Conservation (phyloP, 768 basidiomycete species). For the Termitomyces sp. region DNA sequence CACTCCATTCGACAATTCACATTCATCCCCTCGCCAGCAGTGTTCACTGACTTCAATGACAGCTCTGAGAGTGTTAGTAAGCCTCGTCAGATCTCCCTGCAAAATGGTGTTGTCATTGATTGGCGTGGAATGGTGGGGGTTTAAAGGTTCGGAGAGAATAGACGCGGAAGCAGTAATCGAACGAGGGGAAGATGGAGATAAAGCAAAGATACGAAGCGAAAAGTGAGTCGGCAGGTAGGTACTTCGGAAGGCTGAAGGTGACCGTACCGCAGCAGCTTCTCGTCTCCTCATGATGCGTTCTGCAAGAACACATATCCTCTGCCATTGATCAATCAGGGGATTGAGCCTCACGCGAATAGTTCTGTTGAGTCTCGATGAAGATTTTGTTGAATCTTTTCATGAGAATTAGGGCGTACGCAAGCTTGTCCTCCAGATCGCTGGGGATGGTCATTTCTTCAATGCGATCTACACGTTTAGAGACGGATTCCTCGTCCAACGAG, state of each 20-base stretch:
- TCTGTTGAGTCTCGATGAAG: slow-evolving; percentile 30
- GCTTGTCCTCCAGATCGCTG: slow-evolving; percentile 86
- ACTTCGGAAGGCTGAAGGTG: slow-evolving; percentile 56
- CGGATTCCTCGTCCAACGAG: slow-evolving; percentile 84
- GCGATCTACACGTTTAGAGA: slow-evolving; percentile 69
- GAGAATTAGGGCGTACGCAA: slow-evolving; percentile 43
- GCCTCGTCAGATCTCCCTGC: slow-evolving; percentile 78
- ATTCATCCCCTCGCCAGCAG: slow-evolving; percentile 83
- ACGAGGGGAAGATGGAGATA: slow-evolving; percentile 27
- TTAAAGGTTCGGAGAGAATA: slow-evolving; percentile 25
- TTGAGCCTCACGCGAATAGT: slow-evolving; percentile 71
- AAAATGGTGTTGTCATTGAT: slow-evolving; percentile 18
- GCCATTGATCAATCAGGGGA: slow-evolving; percentile 85
- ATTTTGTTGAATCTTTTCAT: neutral
- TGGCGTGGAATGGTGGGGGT: slow-evolving; percentile 22
- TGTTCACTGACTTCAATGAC: slow-evolving; percentile 73
- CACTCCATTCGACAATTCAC: slow-evolving; percentile 76
- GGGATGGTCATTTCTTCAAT: slow-evolving; percentile 92
- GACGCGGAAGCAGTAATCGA: slow-evolving; percentile 26
- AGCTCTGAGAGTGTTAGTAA: slow-evolving; percentile 78
- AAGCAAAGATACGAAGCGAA: slow-evolving; percentile 47
- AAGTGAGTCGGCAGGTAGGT: slow-evolving; percentile 67
- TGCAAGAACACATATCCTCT: slow-evolving; percentile 78
- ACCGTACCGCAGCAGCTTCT: slow-evolving; percentile 88
- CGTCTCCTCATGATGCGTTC: slow-evolving; percentile 88